A percentile compares a stretch with the other conserved stretches of the same genome.
Conservation (phyloP, 2,329 filamentous ascomycete genomes). For the Pezicula carpinea region DNA sequence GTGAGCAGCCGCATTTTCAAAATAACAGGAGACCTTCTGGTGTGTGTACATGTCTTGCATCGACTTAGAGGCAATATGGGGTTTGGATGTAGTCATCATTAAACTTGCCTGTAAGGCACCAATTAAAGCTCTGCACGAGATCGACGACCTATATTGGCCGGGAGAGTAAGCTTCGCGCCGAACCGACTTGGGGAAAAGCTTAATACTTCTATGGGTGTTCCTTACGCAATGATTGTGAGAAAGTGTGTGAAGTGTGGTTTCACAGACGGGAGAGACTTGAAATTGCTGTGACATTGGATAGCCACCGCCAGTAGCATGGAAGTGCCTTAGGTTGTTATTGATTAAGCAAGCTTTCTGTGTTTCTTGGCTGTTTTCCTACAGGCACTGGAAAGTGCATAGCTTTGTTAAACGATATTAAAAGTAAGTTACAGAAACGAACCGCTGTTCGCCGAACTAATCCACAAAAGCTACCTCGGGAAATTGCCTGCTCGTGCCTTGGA, state of each 20-base stretch:
- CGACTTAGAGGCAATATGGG: not conserved
- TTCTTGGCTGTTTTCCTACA: no score
- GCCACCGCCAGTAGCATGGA: no score
- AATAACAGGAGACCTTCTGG: no score
- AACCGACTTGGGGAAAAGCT: conserved; percentile 5
- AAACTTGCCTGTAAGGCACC: conserved; percentile 12
- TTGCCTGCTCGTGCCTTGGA: not conserved
- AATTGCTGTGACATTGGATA: no score
- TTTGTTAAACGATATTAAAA: no score
- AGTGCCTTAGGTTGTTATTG: no score
- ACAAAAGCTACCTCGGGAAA: conserved; percentile 12
- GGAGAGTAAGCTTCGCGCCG: not conserved
- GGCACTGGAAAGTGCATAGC: no score
- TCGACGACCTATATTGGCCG: conserved; percentile 3
- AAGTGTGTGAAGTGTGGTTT: conserved; percentile 14
- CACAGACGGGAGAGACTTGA: conserved; percentile 10
- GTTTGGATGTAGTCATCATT: conserved; percentile 8
- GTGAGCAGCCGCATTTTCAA: no score
- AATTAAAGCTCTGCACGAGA: conserved; percentile 1
- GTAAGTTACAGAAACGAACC: no score
- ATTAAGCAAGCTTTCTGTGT: no score
- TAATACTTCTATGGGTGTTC: conserved; percentile 3
- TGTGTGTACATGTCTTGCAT: no score
- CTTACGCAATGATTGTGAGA: conserved; percentile 10
- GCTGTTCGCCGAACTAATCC: not conserved